Conservation (phyloP, 192 early-diverging fungal genomes). For the Coemansia sp. region DNA sequence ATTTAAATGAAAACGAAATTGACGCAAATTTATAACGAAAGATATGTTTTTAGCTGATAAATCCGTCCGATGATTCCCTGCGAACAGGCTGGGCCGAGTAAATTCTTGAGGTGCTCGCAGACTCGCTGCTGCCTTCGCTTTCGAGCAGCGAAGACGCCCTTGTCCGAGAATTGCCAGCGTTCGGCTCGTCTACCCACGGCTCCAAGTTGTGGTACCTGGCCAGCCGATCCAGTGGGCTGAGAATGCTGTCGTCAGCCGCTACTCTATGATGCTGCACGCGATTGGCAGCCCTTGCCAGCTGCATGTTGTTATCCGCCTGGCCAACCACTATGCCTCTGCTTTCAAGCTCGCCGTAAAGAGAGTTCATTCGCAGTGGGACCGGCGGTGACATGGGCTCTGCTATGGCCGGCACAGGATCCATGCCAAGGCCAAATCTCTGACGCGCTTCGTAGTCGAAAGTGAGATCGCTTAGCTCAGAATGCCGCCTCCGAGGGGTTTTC, state of each 20-base stretch:
- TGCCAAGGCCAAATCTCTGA: background rate
- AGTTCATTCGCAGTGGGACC: slow-evolving; percentile 25
- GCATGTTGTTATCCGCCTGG: slow-evolving; percentile 7
- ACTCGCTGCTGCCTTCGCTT: slow-evolving; percentile 13
- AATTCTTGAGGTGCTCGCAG: slow-evolving; percentile 24
- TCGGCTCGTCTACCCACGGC: slow-evolving; percentile 13
- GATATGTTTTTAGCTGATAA: background rate
- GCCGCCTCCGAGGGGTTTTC: background rate
- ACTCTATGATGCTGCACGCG: background rate
- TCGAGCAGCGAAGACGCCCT: background rate
- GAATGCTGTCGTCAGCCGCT: slow-evolving; percentile 5
- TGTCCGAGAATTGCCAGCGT: background rate
- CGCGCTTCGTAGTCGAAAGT: slow-evolving; percentile 5
- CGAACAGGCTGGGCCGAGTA: slow-evolving; percentile 26
- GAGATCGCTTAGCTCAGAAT: slow-evolving; percentile 22
- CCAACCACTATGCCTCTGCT: slow-evolving; percentile 29
- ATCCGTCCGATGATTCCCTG: slow-evolving; percentile 8
- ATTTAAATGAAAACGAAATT: background rate
- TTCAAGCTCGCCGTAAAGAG: slow-evolving; percentile 30
- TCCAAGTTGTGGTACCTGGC: slow-evolving; percentile 31
- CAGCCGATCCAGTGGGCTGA: slow-evolving; percentile 32
- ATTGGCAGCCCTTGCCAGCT: background rate
- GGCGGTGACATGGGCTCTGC: slow-evolving; percentile 30
- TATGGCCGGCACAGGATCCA: slow-evolving; percentile 2
- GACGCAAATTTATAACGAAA: too few relatives aligned